phyloP scores from a whole-genome alignment of 2,329 filamentous ascomycete species.

The Amesomyces nigricolor region DNA sequence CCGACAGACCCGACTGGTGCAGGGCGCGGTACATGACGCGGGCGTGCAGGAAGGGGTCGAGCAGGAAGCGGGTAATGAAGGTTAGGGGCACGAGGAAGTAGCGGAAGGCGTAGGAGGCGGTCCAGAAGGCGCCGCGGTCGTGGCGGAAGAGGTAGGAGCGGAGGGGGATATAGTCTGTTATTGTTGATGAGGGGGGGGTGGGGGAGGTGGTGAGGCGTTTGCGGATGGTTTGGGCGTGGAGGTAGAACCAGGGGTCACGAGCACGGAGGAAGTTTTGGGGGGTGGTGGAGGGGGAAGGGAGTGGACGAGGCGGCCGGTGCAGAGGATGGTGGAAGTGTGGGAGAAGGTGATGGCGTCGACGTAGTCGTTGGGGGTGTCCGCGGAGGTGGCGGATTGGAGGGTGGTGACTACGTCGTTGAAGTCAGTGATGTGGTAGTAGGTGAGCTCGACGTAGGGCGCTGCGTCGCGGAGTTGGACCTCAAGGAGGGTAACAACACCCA shows the following conservation, averaged over 20 bases:
- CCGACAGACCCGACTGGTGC: conserved; percentile 54
- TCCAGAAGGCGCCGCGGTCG: conserved; percentile 66
- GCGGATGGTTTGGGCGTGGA: conserved; percentile 51
- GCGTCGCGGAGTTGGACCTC: conserved; percentile 12
- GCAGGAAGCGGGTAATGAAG: conserved; percentile 52
- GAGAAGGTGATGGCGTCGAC: conserved; percentile 65
- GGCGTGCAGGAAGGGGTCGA: conserved; percentile 59
- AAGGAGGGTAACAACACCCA: conserved; percentile 50
- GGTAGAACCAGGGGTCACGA: conserved; percentile 67
- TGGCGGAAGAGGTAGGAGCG: conserved; percentile 66
- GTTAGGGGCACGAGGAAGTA: conserved; percentile 65
- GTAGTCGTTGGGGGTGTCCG: conserved; percentile 43
- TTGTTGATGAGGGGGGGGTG: neutral
- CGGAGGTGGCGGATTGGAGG: conserved; percentile 4
- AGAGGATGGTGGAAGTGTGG: conserved; percentile 49
- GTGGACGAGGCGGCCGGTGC: conserved; percentile 55
- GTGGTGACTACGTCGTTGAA: conserved; percentile 4
- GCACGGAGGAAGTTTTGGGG: conserved; percentile 47
- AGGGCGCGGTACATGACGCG: conserved; percentile 60
- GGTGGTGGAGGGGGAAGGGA: conserved; percentile 31
- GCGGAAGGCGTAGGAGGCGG: conserved; percentile 54
- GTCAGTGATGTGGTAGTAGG: conserved; percentile 4
- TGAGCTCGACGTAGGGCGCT: conserved; percentile 7
- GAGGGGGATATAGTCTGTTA: conserved; percentile 47
- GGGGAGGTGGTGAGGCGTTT: conserved; percentile 23